phyloP scores from a whole-genome alignment of 2,329 filamentous ascomycete species.

The Fusarium sp. region DNA sequence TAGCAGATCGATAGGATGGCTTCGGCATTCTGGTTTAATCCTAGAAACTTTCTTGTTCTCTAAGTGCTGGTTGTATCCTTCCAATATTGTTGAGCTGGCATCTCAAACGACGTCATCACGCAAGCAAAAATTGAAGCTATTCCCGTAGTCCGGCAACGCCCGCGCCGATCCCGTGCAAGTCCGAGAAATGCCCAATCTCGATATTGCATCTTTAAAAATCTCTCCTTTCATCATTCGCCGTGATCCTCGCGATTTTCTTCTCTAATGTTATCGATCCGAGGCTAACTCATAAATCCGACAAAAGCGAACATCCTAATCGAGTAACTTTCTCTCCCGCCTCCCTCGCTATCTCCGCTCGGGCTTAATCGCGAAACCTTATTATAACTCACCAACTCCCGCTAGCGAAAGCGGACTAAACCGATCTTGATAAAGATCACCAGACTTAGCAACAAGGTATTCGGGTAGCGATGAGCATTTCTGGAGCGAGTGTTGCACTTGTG shows the following conservation, averaged over 20 bases:
- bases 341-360: neutral
- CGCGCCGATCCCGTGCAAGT: neutral
- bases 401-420: neutral
- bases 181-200: neutral
- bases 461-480: neutral
- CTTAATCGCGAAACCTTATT: neutral
- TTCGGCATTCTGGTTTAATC: neutral
- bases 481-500: neutral
- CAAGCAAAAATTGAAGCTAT: neutral
- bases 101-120: neutral
- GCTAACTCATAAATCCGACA: neutral
- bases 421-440: neutral
- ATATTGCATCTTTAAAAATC: neutral
- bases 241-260: neutral
- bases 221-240: neutral
- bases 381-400: neutral
- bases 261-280: neutral
- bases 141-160: neutral
- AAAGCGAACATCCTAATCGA: neutral
- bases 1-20: no score
- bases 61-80: neutral
- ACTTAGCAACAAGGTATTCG: neutral
- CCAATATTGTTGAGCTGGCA: no score
- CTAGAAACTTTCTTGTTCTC: fast-evolving
- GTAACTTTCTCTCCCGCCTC: neutral